Evolutionary conservation across 257 asterid species (phyloP).

Genomic region (Knoxia roxburghii): DNA sequence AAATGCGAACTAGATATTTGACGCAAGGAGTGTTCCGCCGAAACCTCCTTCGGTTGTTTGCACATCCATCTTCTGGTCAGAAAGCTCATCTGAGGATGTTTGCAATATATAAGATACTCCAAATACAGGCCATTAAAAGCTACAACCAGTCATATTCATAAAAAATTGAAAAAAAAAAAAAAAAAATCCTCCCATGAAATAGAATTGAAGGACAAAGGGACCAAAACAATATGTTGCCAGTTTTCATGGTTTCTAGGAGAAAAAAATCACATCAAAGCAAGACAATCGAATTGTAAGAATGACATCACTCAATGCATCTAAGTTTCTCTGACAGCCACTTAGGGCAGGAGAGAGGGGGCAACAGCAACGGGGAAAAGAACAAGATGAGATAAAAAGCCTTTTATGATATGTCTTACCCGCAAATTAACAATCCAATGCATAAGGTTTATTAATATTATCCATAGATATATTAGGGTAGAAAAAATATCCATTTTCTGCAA

Average conservation of each 20-base stretch:
- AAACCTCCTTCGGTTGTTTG: constrained; percentile 74
- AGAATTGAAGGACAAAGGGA: not conserved
- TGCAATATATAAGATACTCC: constrained; percentile 11
- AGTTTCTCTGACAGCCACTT: not conserved
- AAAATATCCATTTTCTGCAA: not conserved
- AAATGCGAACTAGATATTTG: constrained; percentile 55
- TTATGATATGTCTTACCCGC: not conserved
- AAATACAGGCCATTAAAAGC: constrained; percentile 7
- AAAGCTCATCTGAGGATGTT: constrained; percentile 71
- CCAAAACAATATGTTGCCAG: not conserved
- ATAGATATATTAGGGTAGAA: not conserved
- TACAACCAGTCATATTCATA: not conserved
- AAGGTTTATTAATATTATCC: not conserved
- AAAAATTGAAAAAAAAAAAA: not conserved
- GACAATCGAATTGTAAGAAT: not conserved
- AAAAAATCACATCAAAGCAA: not conserved
- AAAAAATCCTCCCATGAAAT: not conserved
- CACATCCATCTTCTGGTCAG: constrained; percentile 51
- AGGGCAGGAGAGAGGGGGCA: not conserved
- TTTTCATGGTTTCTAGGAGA: not conserved
- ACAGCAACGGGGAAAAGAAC: not conserved
- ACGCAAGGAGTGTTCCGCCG: constrained; percentile 91
- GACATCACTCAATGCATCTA: not conserved
- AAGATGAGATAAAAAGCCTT: not conserved
- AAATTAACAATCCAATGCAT: not conserved